Evolutionary conservation across 306 rosid species (phyloP).

Genomic region (Arachis hypogaea): DNA sequence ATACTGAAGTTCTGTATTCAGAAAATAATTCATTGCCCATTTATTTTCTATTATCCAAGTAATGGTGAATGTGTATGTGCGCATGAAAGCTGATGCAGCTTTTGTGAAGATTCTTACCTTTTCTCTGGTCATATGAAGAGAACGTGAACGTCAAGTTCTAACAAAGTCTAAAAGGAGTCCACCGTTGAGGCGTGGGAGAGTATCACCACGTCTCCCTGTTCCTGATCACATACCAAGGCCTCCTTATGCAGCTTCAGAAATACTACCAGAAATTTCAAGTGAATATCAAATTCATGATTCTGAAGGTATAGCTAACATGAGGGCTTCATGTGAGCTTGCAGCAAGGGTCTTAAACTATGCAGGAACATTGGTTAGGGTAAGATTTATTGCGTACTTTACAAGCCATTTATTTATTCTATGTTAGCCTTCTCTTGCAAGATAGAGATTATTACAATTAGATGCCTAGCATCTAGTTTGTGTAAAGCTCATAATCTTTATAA

Average conservation of each 20-base stretch:
- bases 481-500: background rate
- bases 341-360: conserved; percentile 86
- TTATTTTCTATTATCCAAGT: conserved; percentile 25
- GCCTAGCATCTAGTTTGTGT: background rate
- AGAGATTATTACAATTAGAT: background rate
- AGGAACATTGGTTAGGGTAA: conserved; percentile 89
- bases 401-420: conserved; percentile 11
- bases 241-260: conserved; percentile 74
- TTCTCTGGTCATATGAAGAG: conserved; percentile 53
- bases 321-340: conserved; percentile 93
- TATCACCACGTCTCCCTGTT: conserved; percentile 76
- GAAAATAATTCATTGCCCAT: conserved; percentile 5
- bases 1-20: conserved; percentile 25
- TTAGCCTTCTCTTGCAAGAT: conserved; percentile 18
- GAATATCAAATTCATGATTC: conserved; percentile 78
- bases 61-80: background rate
- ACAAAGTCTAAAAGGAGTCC: conserved; percentile 54
- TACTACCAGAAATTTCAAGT: conserved; percentile 74
- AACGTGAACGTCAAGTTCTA: conserved; percentile 57
- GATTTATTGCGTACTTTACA: conserved; percentile 37
- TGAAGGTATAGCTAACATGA: conserved; percentile 75
- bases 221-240: conserved; percentile 88
- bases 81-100: conserved; percentile 23
- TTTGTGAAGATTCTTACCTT: conserved; percentile 27
- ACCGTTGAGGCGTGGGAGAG: conserved; percentile 78